Percentiles rank a stretch among this genome's conserved stretches.
Evolutionary conservation across 768 basidiomycete genomes (phyloP).

Genomic region (Tulasnella sp.): DNA sequence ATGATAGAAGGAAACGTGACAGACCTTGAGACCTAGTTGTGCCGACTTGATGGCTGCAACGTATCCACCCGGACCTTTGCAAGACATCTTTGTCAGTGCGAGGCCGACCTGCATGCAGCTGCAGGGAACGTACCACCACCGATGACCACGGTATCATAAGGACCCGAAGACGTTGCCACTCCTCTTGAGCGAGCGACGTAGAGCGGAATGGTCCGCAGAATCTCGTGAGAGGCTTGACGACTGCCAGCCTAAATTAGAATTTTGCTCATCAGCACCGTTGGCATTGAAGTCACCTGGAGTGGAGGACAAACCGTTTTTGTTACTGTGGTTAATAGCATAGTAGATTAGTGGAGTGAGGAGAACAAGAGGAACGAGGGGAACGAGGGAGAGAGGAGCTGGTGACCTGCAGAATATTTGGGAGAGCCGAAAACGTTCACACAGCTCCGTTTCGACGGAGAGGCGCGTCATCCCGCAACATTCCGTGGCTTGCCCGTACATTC

Average conservation of each 20-base stretch:
- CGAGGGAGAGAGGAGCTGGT: slow-evolving; percentile 15
- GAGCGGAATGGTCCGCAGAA: slow-evolving; percentile 7
- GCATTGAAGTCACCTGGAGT: neutral
- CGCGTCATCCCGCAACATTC: slow-evolving; percentile 13
- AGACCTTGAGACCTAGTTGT: slow-evolving; percentile 89
- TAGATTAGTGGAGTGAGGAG: neutral
- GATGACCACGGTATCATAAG: slow-evolving; percentile 92
- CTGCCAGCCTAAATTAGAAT: slow-evolving; percentile 30
- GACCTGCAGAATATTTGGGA: slow-evolving; percentile 25
- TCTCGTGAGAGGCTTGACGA: slow-evolving; percentile 26
- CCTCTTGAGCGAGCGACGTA: slow-evolving; percentile 24
- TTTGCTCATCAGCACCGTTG: neutral
- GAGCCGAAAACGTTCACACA: slow-evolving; percentile 21
- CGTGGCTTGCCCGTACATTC: neutral
- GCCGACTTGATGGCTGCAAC: slow-evolving; percentile 98
- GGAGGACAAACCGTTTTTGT: slow-evolving; percentile 1
- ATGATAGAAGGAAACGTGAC: neutral
- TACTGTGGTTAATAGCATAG: neutral
- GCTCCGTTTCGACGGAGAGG: slow-evolving; percentile 7
- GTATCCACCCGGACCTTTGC: slow-evolving; percentile 89
- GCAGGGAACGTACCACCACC: slow-evolving; percentile 74
- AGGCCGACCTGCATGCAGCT: neutral
- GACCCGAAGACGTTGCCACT: slow-evolving; percentile 41
- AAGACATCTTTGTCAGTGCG: neutral
- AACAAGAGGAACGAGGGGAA: neutral